phyloP scores from a whole-genome alignment of 331 rosid species.

The Dryas integrifolia region DNA sequence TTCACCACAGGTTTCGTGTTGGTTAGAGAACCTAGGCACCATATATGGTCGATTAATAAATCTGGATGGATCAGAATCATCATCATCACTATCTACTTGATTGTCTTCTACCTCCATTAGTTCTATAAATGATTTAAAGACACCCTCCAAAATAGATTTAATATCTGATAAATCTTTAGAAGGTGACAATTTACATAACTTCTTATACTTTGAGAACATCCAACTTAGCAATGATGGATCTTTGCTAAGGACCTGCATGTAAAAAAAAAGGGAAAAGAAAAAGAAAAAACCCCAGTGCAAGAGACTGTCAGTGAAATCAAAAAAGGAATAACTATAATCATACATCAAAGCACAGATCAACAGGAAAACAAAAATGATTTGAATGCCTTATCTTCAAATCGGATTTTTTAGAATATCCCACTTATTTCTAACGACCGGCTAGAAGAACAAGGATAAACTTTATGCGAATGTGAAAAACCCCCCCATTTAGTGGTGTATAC shows the following conservation, averaged over 20 bases:
- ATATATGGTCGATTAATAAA: constrained; percentile 35
- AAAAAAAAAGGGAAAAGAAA: constrained; percentile 5
- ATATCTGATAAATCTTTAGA: constrained; percentile 42
- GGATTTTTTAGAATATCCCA: neutral
- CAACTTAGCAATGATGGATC: constrained; percentile 60
- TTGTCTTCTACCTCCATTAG: constrained; percentile 40
- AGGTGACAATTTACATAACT: constrained; percentile 42
- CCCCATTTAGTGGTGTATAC: neutral
- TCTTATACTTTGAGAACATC: constrained; percentile 56
- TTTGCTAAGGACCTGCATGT: constrained; percentile 63
- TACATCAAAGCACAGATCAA: constrained; percentile 15
- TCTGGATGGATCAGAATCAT: constrained; percentile 50
- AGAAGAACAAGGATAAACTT: neutral
- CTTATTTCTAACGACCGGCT: neutral
- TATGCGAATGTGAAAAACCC: neutral
- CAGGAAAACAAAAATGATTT: neutral
- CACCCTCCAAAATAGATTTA: constrained; percentile 45
- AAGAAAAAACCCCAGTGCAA: constrained; percentile 1
- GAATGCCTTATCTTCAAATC: neutral
- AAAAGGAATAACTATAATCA: constrained; percentile 10
- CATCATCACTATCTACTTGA: constrained; percentile 59
- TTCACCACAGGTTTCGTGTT: constrained; percentile 53
- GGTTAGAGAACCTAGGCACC: constrained; percentile 43
- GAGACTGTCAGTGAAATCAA: constrained; percentile 9
- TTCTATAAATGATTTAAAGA: constrained; percentile 44